Conservation (phyloP, 805 yeast species). For the Brettanomyces anomalus region DNA sequence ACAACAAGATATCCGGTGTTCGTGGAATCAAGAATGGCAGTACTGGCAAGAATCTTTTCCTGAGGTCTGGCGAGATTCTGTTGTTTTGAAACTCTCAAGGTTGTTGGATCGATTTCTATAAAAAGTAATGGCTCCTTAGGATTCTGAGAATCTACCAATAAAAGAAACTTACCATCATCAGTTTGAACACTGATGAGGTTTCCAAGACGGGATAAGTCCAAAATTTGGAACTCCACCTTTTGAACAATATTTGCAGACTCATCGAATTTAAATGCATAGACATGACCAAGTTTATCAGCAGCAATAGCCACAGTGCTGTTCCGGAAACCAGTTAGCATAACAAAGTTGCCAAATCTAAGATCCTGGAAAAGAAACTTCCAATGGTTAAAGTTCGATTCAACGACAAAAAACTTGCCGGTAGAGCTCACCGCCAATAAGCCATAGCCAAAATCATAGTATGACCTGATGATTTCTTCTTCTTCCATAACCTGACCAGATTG, state of each 20-base stretch:
- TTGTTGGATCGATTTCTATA: conserved; percentile 24
- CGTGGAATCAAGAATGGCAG: conserved; percentile 34
- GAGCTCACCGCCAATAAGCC: conserved; percentile 51
- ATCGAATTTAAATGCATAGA: conserved; percentile 34
- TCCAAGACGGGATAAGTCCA: conserved; percentile 33
- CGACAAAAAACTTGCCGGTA: conserved; percentile 39
- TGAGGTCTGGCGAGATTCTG: conserved; percentile 17
- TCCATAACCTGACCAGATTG: conserved; percentile 21
- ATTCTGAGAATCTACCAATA: conserved; percentile 61
- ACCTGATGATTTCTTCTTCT: conserved; percentile 52
- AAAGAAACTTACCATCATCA: conserved; percentile 21
- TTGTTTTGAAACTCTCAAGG: conserved; percentile 17
- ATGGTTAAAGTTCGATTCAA: conserved; percentile 10
- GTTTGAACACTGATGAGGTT: conserved; percentile 34
- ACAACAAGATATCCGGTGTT: conserved; percentile 36
- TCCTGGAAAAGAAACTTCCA: conserved; percentile 25
- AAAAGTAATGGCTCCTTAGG: conserved; percentile 45
- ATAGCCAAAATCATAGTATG: conserved; percentile 39
- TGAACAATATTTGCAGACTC: conserved; percentile 23
- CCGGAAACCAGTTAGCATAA: conserved; percentile 19
- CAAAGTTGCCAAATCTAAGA: conserved; percentile 18
- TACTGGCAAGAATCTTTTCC: conserved; percentile 46
- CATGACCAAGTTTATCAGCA: conserved; percentile 31
- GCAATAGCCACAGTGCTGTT: conserved; percentile 16
- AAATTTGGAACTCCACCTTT: conserved; percentile 15